These are phyloP conservation scores for Atalantia buxifolia DNA, from an alignment of 345 rosid species.

Conservation along the genomic window DNA sequence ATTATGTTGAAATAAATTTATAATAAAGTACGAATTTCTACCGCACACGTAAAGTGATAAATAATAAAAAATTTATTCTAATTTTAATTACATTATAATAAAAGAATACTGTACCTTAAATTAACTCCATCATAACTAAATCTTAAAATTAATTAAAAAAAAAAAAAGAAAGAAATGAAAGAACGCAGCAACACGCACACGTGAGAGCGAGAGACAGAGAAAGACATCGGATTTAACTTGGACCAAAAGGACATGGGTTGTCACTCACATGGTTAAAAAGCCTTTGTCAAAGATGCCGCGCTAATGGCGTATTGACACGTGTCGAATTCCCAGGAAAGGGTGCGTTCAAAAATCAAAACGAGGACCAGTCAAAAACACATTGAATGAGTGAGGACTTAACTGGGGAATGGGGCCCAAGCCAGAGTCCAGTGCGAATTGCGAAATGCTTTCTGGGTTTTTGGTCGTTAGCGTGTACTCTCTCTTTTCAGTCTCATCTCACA, in stretches of 20 bases:
- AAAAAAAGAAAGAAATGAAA: neutral
- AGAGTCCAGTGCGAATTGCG: neutral
- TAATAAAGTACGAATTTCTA: too few species aligned
- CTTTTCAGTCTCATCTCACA: neutral
- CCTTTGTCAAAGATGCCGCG: neutral
- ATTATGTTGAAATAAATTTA: too few species aligned
- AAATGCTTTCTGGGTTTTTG: neutral
- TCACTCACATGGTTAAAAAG: conserved; percentile 49
- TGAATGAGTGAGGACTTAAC: neutral
- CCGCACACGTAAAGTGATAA: too few species aligned
- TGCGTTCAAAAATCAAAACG: conserved; percentile 1
- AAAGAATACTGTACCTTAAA: too few species aligned
- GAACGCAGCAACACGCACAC: neutral
- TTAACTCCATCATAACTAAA: too few species aligned
- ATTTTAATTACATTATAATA: too few species aligned
- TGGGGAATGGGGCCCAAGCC: neutral
- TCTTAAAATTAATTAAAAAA: neutral
- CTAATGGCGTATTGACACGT: conserved; percentile 35
- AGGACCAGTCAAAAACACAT: conserved; percentile 29
- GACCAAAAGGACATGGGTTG: conserved; percentile 41
- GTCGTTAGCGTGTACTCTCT: neutral
- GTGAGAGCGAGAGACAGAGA: neutral
- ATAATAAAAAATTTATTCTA: too few species aligned
- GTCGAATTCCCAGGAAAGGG: conserved; percentile 20
- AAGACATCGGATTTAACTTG: conserved; percentile 11